phyloP scores from a whole-genome alignment of 2,329 filamentous ascomycete species.

The Penicillium crustosum region DNA sequence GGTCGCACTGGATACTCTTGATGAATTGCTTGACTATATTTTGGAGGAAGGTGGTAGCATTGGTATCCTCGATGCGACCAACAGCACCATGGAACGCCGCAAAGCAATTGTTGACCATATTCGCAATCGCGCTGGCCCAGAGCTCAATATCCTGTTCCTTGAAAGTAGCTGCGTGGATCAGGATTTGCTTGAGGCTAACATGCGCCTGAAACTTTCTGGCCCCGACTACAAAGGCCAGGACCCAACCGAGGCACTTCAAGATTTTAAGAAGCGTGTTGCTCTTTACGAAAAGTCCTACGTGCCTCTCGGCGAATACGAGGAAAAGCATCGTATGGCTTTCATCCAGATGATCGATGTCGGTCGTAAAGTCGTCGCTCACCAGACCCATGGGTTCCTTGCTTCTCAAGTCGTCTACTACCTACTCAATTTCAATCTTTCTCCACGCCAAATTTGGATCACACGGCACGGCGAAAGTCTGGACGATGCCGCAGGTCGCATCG shows the following conservation, averaged over 20 bases:
- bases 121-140: slow-evolving; percentile 75
- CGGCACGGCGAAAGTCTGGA: slow-evolving; percentile 89
- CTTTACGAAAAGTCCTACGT: slow-evolving; percentile 95
- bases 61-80: slow-evolving; percentile 94
- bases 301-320: slow-evolving; percentile 85
- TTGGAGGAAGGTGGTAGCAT: slow-evolving; percentile 79
- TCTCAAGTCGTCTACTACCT: slow-evolving; percentile 92
- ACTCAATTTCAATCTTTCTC: slow-evolving; percentile 93
- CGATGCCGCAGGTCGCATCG: slow-evolving; percentile 83
- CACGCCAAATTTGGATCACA: slow-evolving; percentile 97
- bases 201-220: slow-evolving; percentile 92
- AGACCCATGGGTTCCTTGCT: slow-evolving; percentile 87
- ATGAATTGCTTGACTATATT: slow-evolving; percentile 89
- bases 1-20: slow-evolving; percentile 85
- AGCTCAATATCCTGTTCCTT: slow-evolving; percentile 87
- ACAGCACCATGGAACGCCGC: slow-evolving; percentile 85
- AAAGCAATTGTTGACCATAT: slow-evolving; percentile 82
- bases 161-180: slow-evolving; percentile 90
- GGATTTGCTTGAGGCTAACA: slow-evolving; percentile 85
- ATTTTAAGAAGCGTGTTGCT: slow-evolving; percentile 89
- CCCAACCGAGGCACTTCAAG: slow-evolving; percentile 75
- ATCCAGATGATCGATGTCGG: slow-evolving; percentile 98
- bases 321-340: slow-evolving; percentile 86
- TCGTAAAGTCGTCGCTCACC: slow-evolving; percentile 86
- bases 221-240: slow-evolving; percentile 97